Evolutionary conservation across 148 eudicot species (phyloP).

Genomic region (Diospyros kaki): DNA sequence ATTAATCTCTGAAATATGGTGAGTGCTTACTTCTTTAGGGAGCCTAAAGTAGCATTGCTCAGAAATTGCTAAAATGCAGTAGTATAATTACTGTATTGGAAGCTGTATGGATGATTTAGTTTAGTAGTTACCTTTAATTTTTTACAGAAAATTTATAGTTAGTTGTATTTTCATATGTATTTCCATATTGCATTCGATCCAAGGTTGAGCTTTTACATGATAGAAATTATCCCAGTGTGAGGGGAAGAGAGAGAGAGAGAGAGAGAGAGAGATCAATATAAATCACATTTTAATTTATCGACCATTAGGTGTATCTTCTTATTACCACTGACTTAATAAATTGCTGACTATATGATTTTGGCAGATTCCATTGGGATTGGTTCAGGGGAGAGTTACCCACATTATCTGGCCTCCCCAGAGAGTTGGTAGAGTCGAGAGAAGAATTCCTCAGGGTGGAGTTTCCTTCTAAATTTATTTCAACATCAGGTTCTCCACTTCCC

Average conservation of each 20-base stretch:
- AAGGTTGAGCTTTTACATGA: too few relatives aligned
- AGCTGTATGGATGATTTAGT: neutral
- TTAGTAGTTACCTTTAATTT: too few relatives aligned
- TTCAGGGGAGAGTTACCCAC: constrained; percentile 76
- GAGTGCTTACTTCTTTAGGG: neutral
- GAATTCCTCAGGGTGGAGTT: constrained; percentile 30
- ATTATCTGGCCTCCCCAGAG: constrained; percentile 89
- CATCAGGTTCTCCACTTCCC: constrained; percentile 1
- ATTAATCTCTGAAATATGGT: neutral
- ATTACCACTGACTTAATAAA: neutral
- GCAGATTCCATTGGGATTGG: constrained; percentile 89
- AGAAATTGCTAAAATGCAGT: neutral
- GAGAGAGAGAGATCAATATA: too few relatives aligned
- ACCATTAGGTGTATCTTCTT: too few relatives aligned
- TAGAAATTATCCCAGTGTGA: too few relatives aligned
- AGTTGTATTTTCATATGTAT: too few relatives aligned
- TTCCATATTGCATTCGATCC: too few relatives aligned
- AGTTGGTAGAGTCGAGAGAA: constrained; percentile 50
- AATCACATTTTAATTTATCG: too few relatives aligned
- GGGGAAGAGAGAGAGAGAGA: too few relatives aligned
- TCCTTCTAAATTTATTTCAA: constrained; percentile 14
- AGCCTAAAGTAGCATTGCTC: neutral
- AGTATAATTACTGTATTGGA: neutral
- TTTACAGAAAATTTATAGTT: too few relatives aligned
- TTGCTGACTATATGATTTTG: constrained; percentile 8